Conservation (phyloP, 768 basidiomycete species). For the Suillus fuscotomentosus region DNA sequence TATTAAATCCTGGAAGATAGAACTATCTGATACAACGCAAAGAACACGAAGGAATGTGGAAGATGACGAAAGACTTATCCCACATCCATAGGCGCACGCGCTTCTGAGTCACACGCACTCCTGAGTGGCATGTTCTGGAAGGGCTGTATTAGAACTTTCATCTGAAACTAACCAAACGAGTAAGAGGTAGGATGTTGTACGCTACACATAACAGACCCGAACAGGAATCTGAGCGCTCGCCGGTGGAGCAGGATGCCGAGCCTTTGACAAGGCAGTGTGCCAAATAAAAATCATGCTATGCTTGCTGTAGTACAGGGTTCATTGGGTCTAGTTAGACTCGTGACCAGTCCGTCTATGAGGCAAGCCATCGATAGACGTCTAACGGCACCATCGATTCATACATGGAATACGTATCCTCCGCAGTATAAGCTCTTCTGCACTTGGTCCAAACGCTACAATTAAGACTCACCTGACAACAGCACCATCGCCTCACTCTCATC, state of each 20-base stretch:
- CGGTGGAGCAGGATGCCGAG: too few relatives aligned
- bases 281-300: background rate
- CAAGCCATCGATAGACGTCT: too few relatives aligned
- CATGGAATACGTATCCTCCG: too few relatives aligned
- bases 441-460: background rate
- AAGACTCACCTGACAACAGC: background rate
- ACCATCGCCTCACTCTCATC: background rate
- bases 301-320: background rate
- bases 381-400: background rate
- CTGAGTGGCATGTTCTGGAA: background rate
- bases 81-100: background rate
- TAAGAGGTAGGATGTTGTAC: background rate
- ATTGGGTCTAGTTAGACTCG: too few relatives aligned
- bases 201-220: background rate
- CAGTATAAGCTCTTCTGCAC: background rate
- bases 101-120: background rate
- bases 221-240: background rate
- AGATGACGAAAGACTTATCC: background rate
- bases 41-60: too few relatives aligned
- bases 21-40: background rate
- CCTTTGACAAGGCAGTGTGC: background rate
- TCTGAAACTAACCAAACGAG: background rate
- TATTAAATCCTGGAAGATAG: background rate
- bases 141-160: background rate
- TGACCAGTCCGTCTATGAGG: too few relatives aligned